phyloP scores from a whole-genome alignment of 2,329 filamentous ascomycete genomes.

The Tolypocladium amazonense region DNA sequence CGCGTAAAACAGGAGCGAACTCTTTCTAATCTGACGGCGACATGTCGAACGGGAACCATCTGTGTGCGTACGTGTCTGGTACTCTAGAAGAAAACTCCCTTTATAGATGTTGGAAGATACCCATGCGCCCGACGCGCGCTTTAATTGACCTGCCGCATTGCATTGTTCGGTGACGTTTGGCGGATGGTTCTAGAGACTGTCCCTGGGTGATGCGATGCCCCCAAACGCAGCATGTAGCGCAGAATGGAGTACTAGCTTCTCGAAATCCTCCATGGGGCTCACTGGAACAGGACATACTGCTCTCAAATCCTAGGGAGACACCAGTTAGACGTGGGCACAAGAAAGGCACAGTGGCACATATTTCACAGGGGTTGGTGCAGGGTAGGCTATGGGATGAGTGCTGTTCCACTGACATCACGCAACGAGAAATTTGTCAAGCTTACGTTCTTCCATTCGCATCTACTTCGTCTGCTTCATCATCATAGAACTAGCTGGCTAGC shows the following conservation, averaged over 20 bases:
- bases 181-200: too few species aligned
- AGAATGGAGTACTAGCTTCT: background rate
- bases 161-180: too few species aligned
- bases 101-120: background rate
- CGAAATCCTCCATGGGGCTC: too few species aligned
- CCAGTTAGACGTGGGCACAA: too few species aligned
- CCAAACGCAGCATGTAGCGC: background rate
- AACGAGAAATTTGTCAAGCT: too few species aligned
- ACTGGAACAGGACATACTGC: background rate
- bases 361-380: background rate
- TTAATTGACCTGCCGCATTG: too few species aligned
- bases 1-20: background rate
- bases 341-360: too few species aligned
- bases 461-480: conserved; percentile 30
- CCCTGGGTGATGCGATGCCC: background rate
- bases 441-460: conserved; percentile 16
- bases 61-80: background rate
- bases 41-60: background rate
- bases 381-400: background rate
- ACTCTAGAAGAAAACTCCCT: background rate
- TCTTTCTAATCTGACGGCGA: background rate
- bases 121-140: background rate
- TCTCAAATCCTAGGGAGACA: background rate
- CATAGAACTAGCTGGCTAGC: conserved; percentile 28
- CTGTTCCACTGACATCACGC: background rate